Base-by-base conservation (phyloP, 2,329 filamentous ascomycete genomes). In the Tetracladium maxilliforme region DNA sequence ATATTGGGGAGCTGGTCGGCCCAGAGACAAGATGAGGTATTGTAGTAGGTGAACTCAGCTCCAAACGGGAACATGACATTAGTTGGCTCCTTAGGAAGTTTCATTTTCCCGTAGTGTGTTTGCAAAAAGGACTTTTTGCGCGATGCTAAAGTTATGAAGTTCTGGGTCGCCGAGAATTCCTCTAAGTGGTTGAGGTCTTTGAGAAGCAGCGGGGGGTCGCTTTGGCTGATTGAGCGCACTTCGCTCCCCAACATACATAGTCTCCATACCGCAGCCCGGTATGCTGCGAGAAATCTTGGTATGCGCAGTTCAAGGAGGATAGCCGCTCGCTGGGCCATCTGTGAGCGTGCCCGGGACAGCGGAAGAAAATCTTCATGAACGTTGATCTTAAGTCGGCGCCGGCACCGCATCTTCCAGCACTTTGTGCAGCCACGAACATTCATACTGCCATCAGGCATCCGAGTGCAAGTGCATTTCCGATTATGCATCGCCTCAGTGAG, bases 351-450 rank as follows among this genome's bases (percentile, higher is more conserved):
- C n/a, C n/a, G n/a, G n/a, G n/a, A n/a, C n/a, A n/a, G 19, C 3
- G 65, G 65, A 1, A 72, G 44, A 2, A 54, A 59, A 25, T 59
- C 46, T 34, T 72, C 67, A 21, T 62, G 53, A 3, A 59, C 40
- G 2, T 32, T 7, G 12, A 72, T 68, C 8, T 30, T 37, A 11
- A 69, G 47, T 2, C 43, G 37, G 2, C 44, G 49, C 1, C 49
- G 43, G 13, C 38, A 16, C 5, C 45, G 40, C n/a, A 41, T 22
- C 22, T 54, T 45, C 9, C 31, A 44, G 32, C 62, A 66, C 31
- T 56, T 59, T 2, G n/a, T 36, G 33, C 65, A 71, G 4, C 36
- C 37, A 1, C 33, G 24, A 18, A 43, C 34, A 27, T 52, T 41
- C 21, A 48, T 44, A 7, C 36, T 27, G 9, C 47, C 43, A 10